Evolutionary conservation across 2,329 filamentous ascomycete genomes (phyloP).

Genomic region (Zopfia rhizophila): DNA sequence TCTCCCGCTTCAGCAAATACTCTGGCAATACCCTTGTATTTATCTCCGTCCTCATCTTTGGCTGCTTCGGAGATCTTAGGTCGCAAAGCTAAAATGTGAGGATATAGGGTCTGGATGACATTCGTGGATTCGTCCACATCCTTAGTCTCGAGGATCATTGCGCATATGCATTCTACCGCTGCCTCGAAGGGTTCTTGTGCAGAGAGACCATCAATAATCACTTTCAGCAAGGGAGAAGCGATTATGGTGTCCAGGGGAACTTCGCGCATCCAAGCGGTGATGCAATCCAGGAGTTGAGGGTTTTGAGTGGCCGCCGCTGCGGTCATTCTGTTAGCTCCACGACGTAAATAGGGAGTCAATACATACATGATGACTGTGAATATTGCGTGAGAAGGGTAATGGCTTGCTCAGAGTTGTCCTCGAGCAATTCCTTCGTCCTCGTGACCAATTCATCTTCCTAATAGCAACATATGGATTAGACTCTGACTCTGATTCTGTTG

Average conservation of each 20-base stretch:
- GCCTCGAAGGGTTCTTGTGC: conserved; percentile 83
- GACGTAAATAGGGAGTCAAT: neutral
- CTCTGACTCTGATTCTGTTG: conserved; percentile 49
- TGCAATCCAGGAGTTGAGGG: conserved; percentile 91
- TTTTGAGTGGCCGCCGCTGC: conserved; percentile 79
- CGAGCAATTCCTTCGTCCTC: conserved; percentile 88
- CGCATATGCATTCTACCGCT: conserved; percentile 90
- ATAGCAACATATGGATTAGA: conserved; percentile 54
- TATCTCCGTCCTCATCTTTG: conserved; percentile 83
- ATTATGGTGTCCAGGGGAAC: conserved; percentile 86
- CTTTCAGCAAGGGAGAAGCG: conserved; percentile 82
- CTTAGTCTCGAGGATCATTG: conserved; percentile 88
- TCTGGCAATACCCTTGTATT: conserved; percentile 87
- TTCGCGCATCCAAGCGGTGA: conserved; percentile 96
- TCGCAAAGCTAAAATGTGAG: conserved; percentile 78
- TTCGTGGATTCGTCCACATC: conserved; percentile 92
- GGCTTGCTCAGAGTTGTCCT: conserved; percentile 89
- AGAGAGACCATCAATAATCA: conserved; percentile 81
- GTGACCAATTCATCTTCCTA: conserved; percentile 93
- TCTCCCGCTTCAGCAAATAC: conserved; percentile 94
- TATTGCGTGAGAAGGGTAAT: conserved; percentile 89
- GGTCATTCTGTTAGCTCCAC: conserved; percentile 34
- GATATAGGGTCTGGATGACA: conserved; percentile 84
- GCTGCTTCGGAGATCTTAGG: conserved; percentile 80
- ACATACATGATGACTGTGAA: conserved; percentile 86